A percentile compares a stretch with the other conserved stretches of the same genome.
phyloP scores from a whole-genome alignment of 1,284 basidiomycete species.

The Ustilago shanxiensis region DNA sequence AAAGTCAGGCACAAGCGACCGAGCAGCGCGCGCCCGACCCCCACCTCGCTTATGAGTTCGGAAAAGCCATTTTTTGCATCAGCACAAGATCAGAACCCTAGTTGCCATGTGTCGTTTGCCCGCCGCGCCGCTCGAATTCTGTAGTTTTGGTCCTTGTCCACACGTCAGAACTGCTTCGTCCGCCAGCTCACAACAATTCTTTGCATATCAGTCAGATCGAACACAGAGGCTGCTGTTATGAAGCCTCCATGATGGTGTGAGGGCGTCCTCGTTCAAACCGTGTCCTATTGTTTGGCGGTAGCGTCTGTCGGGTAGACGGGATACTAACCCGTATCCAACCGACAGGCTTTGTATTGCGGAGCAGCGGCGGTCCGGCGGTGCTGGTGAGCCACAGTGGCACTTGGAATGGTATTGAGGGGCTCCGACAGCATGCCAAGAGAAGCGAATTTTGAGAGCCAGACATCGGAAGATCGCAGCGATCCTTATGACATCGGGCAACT shows the following conservation, averaged over 20 bases:
- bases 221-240: too few species aligned
- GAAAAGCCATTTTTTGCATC: background rate
- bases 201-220: too few species aligned
- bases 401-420: background rate
- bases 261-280: too few species aligned
- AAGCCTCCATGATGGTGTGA: background rate
- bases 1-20: background rate
- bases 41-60: background rate
- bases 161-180: background rate
- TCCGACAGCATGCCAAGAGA: constrained; percentile 1
- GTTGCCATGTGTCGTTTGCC: constrained; percentile 1
- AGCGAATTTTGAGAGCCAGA: background rate
- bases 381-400: background rate
- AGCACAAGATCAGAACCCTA: background rate
- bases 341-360: background rate
- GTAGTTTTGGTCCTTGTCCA: background rate
- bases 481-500: background rate
- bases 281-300: too few species aligned
- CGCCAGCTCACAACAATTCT: too few species aligned
- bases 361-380: constrained; percentile 4
- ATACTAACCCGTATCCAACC: background rate
- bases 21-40: too few species aligned
- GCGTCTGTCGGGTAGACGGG: too few species aligned
- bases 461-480: background rate
- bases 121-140: constrained; percentile 2